Base-by-base conservation (phyloP, 2,329 filamentous ascomycete genomes). In the Arthrobotrys iridis region DNA sequence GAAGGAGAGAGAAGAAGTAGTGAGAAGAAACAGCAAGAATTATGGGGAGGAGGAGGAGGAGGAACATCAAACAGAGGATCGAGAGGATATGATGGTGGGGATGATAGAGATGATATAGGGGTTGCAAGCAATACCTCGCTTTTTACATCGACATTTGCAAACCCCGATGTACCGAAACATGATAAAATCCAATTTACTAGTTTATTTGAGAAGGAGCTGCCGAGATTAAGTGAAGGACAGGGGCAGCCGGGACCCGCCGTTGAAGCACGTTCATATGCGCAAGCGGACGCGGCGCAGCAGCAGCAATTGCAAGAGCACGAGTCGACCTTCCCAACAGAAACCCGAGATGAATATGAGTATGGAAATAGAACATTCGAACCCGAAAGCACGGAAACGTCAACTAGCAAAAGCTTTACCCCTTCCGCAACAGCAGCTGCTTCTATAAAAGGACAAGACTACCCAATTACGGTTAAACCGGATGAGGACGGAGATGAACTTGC, bases 151-250 rank as follows among this genome's bases (percentile, higher is more conserved):
- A 74, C 70, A 63, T 46, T 74, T 74, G 62, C 62, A 45, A 67
- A 60, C 63, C 55, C 55, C 57, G 70, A 74, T 74, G 70, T 74
- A 67, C 37, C 70, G 57, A 62, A 74, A 58, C 41, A 66, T 55
- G 70, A 74, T 57, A 41, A 60, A 67, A 74, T 74, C 62, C 45
- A 74, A 74, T 62, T 67, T 67, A 65, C 60, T 65, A 71, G 58
- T 71, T 71, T 71, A 58, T 26, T 40, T 63, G 62, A 74, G 62
- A 58, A 67, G 55, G 35, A 63, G 35, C 70, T 65, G 48, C 68
- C 68, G 68, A 73, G 50, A 73, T 73, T 73, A 73, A 65, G 68
- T 73, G 68, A 73, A 24, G 68, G 57, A 46, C 62, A 67, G 55
- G 62, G 62, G 60, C 18, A 60, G 46, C n/a, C 24, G 18, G 50